Evolutionary conservation across 1,284 basidiomycete genomes (phyloP).

Genomic region (Omphalotus olearius): DNA sequence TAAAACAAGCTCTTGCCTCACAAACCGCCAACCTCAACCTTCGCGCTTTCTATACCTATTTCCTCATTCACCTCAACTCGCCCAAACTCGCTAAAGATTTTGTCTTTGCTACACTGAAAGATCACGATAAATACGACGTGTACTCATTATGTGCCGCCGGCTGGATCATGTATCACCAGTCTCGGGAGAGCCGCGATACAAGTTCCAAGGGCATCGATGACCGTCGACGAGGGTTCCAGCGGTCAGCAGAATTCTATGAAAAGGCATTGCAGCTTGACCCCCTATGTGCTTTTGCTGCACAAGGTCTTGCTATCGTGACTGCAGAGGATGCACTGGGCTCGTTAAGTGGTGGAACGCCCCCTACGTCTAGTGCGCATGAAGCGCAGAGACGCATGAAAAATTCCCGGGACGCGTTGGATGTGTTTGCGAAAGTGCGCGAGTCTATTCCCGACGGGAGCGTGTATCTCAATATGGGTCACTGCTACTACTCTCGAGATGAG

Average conservation of each 20-base stretch:
- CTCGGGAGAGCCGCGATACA: constrained; percentile 70
- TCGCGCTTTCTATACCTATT: constrained; percentile 84
- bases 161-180: constrained; percentile 80
- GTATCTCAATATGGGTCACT: constrained; percentile 93
- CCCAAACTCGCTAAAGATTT: constrained; percentile 80
- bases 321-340: constrained; percentile 84
- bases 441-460: constrained; percentile 82
- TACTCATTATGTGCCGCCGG: constrained; percentile 88
- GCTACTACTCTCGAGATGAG: constrained; percentile 87
- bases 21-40: constrained; percentile 73
- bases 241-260: constrained; percentile 87
- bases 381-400: constrained; percentile 60
- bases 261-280: constrained; percentile 83
- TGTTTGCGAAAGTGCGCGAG: constrained; percentile 88
- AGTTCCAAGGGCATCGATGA: constrained; percentile 62
- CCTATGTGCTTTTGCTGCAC: constrained; percentile 84
- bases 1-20: constrained; percentile 82
- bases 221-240: constrained; percentile 71
- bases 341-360: constrained; percentile 41
- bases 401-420: constrained; percentile 78
- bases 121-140: constrained; percentile 81
- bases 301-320: constrained; percentile 87
- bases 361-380: constrained; percentile 55
- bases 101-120: constrained; percentile 79
- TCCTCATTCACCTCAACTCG: constrained; percentile 75